phyloP scores from a whole-genome alignment of 1,284 basidiomycete genomes.

The Pholiota adiposa region DNA sequence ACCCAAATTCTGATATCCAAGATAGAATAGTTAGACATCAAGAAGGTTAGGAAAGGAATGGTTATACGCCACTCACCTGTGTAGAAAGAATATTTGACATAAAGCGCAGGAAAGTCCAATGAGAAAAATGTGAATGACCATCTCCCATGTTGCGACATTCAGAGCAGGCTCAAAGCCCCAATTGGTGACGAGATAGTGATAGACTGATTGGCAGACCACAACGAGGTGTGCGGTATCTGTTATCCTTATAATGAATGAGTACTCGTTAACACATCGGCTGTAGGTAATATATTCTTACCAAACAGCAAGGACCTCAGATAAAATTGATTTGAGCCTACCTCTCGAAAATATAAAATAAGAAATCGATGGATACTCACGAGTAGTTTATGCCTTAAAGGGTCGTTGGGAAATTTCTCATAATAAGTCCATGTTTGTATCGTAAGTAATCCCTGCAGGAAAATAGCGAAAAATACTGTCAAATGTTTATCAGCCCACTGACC shows the following conservation, averaged over 20 bases:
- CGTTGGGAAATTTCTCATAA: constrained; percentile 18
- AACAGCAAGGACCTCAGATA: not conserved
- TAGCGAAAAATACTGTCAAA: constrained; percentile 1
- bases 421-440: constrained; percentile 20
- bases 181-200: constrained; percentile 20
- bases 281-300: not conserved
- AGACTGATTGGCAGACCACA: constrained; percentile 13
- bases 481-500: not conserved
- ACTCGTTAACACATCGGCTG: not conserved
- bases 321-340: not conserved
- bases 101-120: constrained; percentile 17
- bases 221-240: constrained; percentile 16
- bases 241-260: constrained; percentile 1
- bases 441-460: constrained; percentile 16
- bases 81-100: constrained; percentile 20
- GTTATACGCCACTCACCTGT: constrained; percentile 10
- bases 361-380: constrained; percentile 9
- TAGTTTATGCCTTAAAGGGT: constrained; percentile 12
- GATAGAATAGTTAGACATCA: not conserved
- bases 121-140: constrained; percentile 16
- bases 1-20: not conserved
- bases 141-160: constrained; percentile 8
- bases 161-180: constrained; percentile 19
- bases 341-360: not conserved
- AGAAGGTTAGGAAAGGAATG: not conserved